Conservation (phyloP, 768 basidiomycete genomes). For the Pleurotus sapidus region DNA sequence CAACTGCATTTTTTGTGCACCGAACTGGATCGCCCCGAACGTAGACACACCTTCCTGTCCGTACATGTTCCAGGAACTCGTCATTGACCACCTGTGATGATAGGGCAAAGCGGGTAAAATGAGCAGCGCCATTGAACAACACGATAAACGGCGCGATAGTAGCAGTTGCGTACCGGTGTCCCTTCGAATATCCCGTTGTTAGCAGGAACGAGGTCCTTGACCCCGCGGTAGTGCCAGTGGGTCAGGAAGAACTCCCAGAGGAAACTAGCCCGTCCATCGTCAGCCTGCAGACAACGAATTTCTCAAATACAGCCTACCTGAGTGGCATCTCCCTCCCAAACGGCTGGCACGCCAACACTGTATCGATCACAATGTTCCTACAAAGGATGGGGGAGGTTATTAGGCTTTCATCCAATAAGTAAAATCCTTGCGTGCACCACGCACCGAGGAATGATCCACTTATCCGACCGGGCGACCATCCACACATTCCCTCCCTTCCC, state of each 20-base stretch:
- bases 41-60: conserved; percentile 38
- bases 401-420: not conserved
- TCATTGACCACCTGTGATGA: conserved; percentile 47
- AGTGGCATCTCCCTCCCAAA: conserved; percentile 52
- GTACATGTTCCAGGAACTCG: conserved; percentile 44
- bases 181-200: conserved; percentile 42
- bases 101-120: not conserved
- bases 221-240: conserved; percentile 40
- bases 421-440: not conserved
- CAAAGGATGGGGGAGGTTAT: conserved; percentile 2
- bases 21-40: conserved; percentile 43
- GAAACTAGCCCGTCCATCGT: conserved; percentile 25
- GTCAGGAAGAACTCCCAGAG: conserved; percentile 44
- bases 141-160: not conserved
- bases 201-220: conserved; percentile 40
- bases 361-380: conserved; percentile 44
- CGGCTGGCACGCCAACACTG: conserved; percentile 44
- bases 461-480: conserved; percentile 42
- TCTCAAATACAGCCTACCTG: conserved; percentile 23
- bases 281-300: no score
- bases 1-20: conserved; percentile 31
- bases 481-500: conserved; percentile 29
- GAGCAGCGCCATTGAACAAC: not conserved
- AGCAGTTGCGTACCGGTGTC: conserved; percentile 32
- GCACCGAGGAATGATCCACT: conserved; percentile 45